A percentile compares a stretch with the other conserved stretches of the same genome.
Evolutionary conservation across 352 stramenopile species (phyloP).

Genomic region (Pythium aristosporum): DNA sequence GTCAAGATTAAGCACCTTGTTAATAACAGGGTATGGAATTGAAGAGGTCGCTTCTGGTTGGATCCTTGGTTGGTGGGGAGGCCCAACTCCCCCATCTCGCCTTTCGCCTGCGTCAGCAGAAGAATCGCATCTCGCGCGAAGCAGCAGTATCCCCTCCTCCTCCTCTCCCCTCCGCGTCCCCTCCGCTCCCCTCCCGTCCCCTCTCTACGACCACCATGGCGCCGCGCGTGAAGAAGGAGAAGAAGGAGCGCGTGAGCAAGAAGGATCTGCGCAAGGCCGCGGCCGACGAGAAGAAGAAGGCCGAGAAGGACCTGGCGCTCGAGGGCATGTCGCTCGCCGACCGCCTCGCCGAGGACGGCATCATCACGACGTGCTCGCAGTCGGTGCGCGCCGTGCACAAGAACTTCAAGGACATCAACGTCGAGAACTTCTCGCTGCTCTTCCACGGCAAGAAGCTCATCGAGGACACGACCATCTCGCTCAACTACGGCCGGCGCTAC

Average conservation of each 20-base stretch:
- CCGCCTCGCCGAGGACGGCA: constrained; percentile 91
- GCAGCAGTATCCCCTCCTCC: neutral
- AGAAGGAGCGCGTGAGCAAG: constrained; percentile 59
- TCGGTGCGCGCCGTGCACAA: constrained; percentile 90
- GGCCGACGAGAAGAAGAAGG: constrained; percentile 77
- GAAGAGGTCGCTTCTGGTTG: constrained; percentile 23
- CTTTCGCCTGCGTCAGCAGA: constrained; percentile 17
- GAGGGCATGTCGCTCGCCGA: constrained; percentile 82
- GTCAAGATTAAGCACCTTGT: neutral
- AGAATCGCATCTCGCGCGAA: neutral
- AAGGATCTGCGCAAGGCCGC: constrained; percentile 76
- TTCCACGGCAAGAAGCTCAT: constrained; percentile 96
- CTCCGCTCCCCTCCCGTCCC: neutral
- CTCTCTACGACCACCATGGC: constrained; percentile 33
- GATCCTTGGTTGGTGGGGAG: constrained; percentile 34
- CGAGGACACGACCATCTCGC: constrained; percentile 94
- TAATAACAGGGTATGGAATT: constrained; percentile 4
- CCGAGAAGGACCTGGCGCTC: constrained; percentile 59
- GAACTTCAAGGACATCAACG: constrained; percentile 98
- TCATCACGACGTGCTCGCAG: constrained; percentile 96
- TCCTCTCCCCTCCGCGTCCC: neutral
- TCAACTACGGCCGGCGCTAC: constrained; percentile 98
- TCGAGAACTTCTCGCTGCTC: constrained; percentile 95
- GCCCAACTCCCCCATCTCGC: neutral
- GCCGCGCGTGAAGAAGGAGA: constrained; percentile 69